These are phyloP conservation scores for Penicillium bovifimosum DNA, from an alignment of 495 filamentous ascomycete genomes.

Conservation along the genomic window DNA sequence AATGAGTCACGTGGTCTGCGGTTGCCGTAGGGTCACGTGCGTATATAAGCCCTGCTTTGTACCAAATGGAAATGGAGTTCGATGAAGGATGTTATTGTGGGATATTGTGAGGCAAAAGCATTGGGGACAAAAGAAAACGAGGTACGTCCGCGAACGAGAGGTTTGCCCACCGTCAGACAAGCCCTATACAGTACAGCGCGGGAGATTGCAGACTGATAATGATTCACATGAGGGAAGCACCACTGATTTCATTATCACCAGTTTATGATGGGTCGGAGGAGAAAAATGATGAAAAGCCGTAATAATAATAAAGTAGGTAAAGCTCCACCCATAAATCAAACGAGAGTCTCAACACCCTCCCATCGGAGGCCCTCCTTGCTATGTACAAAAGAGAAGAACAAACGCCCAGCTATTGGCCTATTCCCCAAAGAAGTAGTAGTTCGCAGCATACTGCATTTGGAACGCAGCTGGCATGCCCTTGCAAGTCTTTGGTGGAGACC, in stretches of 20 bases:
- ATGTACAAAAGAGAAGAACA: slow-evolving; percentile 14
- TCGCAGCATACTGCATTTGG: slow-evolving; percentile 72
- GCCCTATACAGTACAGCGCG: not conserved
- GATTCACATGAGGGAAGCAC: not conserved
- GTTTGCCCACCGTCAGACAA: not conserved
- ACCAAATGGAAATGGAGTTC: not conserved
- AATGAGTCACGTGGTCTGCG: slow-evolving; percentile 25
- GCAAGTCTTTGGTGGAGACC: slow-evolving; percentile 71
- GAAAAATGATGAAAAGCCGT: not conserved
- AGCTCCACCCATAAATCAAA: not conserved
- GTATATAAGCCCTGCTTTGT: slow-evolving; percentile 23
- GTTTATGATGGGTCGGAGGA: not conserved
- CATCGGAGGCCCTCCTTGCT: not conserved
- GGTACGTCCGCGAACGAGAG: too few species aligned
- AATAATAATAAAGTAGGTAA: not conserved
- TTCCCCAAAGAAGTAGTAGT: slow-evolving; percentile 58
- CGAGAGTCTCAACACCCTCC: not conserved
- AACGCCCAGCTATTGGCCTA: slow-evolving; percentile 30
- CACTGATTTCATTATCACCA: not conserved
- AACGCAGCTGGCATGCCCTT: slow-evolving; percentile 56
- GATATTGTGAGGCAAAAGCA: too few species aligned
- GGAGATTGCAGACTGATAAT: not conserved
- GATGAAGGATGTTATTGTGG: not conserved
- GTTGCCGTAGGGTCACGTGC: slow-evolving; percentile 32
- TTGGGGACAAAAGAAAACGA: too few species aligned